phyloP scores from a whole-genome alignment of 2,329 filamentous ascomycete genomes.

The Pseudogymnoascus sp. region DNA sequence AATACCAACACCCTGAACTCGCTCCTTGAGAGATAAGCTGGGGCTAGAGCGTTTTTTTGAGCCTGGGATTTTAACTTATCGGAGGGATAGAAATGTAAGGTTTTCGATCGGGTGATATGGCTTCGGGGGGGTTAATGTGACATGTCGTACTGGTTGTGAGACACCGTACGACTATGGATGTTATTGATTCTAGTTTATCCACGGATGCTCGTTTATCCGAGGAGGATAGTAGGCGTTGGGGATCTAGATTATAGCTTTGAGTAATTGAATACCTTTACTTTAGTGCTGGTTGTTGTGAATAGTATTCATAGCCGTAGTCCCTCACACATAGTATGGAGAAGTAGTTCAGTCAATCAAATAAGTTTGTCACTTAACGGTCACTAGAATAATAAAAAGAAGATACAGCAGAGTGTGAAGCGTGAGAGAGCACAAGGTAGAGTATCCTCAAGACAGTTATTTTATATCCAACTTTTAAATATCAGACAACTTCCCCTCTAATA shows the following conservation, averaged over 20 bases:
- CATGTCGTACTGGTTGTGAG: not conserved
- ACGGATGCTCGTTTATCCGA: too few relatives aligned
- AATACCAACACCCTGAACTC: not conserved
- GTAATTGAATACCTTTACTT: not conserved
- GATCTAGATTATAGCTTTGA: not conserved
- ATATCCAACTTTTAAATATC: not conserved
- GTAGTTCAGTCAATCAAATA: not conserved
- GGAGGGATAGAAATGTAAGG: not conserved
- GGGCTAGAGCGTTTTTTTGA: not conserved
- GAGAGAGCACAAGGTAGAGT: not conserved
- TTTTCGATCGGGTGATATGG: not conserved
- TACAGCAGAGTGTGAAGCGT: not conserved
- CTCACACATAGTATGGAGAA: not conserved
- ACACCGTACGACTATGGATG: not conserved
- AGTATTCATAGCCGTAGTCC: not conserved
- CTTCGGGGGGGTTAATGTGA: too few relatives aligned
- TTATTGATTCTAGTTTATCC: too few relatives aligned
- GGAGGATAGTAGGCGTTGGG: too few relatives aligned
- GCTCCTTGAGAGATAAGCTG: not conserved
- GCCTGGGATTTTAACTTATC: not conserved
- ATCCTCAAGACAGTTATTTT: not conserved
- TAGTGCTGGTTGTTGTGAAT: not conserved
- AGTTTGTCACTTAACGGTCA: not conserved
- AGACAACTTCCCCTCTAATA: conserved; percentile 14
- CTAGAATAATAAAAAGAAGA: not conserved